phyloP scores from a whole-genome alignment of 2,329 filamentous ascomycete genomes.

The Colletotrichum eleusines region DNA sequence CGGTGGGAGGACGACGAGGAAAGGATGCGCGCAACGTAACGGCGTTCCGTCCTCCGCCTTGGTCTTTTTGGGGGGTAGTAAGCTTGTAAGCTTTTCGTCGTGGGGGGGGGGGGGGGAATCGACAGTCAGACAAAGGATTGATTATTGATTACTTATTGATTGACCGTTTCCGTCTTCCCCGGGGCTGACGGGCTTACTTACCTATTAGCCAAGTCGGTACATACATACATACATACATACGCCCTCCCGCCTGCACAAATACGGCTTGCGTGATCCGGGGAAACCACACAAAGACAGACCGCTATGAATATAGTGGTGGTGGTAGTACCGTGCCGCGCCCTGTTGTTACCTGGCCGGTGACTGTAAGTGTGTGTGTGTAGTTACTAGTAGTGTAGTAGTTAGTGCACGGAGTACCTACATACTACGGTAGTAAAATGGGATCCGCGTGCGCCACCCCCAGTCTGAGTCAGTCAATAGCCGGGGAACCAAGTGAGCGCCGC shows the following conservation, averaged over 20 bases:
- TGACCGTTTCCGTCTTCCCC: slow-evolving; percentile 30
- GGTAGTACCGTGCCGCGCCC: not conserved
- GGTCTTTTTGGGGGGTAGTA: not conserved
- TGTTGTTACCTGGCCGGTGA: not conserved
- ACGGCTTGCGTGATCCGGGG: slow-evolving; percentile 34
- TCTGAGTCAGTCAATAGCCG: slow-evolving; percentile 39
- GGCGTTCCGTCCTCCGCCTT: slow-evolving; percentile 14
- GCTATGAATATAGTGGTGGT: not conserved
- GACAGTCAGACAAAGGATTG: slow-evolving; percentile 22
- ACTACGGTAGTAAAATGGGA: too few relatives aligned
- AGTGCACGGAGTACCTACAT: not conserved
- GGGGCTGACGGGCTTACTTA: not conserved
- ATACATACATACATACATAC: too few relatives aligned
- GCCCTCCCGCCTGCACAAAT: not conserved
- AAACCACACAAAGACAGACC: slow-evolving; percentile 18
- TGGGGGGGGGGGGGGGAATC: too few relatives aligned
- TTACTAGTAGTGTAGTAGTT: too few relatives aligned
- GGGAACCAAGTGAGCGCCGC: slow-evolving; percentile 28
- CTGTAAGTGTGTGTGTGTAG: too few relatives aligned
- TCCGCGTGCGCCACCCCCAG: slow-evolving; percentile 35
- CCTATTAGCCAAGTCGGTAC: not conserved
- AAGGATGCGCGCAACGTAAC: slow-evolving; percentile 14
- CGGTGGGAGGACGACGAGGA: not conserved
- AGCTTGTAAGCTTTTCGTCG: not conserved
- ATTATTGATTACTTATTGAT: not conserved